A percentile compares a stretch with the other conserved stretches of the same genome.
Conservation (phyloP, 768 basidiomycete genomes). For the Chalciporus chontae region DNA sequence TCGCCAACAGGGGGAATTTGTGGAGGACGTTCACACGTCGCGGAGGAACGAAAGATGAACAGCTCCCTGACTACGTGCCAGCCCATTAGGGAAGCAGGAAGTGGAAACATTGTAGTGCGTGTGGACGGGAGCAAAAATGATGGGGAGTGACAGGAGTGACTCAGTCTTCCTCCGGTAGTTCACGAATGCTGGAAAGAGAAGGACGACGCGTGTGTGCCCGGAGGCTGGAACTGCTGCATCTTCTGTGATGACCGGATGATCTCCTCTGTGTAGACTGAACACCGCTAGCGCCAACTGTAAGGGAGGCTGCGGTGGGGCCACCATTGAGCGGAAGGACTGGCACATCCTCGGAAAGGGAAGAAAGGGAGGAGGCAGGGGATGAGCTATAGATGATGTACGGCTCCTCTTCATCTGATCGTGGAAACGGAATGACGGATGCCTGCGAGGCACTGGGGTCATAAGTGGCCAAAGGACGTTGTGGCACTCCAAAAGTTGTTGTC, state of each 20-base stretch:
- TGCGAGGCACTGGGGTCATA: neutral
- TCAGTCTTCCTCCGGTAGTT: constrained; percentile 33
- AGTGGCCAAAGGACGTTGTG: constrained; percentile 10
- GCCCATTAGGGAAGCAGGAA: constrained; percentile 17
- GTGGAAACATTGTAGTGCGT: neutral
- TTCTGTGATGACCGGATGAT: constrained; percentile 24
- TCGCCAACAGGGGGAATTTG: constrained; percentile 11
- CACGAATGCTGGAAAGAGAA: constrained; percentile 31
- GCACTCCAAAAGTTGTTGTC: neutral
- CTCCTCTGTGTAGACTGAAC: constrained; percentile 14
- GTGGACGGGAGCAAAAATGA: neutral
- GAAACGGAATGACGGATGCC: constrained; percentile 24
- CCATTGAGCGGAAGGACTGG: constrained; percentile 22
- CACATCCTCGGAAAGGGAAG: constrained; percentile 29
- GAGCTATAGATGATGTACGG: constrained; percentile 34
- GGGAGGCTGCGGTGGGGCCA: constrained; percentile 9
- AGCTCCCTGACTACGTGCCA: constrained; percentile 14
- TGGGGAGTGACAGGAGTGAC: neutral
- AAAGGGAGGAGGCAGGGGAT: constrained; percentile 31
- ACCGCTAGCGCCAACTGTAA: constrained; percentile 3
- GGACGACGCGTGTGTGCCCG: constrained; percentile 30
- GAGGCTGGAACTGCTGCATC: constrained; percentile 30
- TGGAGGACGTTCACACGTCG: constrained; percentile 14
- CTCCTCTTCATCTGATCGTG: constrained; percentile 27
- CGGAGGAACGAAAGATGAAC: constrained; percentile 7